Conservation (phyloP, 345 rosid genomes). For the Microthlaspi erraticum region DNA sequence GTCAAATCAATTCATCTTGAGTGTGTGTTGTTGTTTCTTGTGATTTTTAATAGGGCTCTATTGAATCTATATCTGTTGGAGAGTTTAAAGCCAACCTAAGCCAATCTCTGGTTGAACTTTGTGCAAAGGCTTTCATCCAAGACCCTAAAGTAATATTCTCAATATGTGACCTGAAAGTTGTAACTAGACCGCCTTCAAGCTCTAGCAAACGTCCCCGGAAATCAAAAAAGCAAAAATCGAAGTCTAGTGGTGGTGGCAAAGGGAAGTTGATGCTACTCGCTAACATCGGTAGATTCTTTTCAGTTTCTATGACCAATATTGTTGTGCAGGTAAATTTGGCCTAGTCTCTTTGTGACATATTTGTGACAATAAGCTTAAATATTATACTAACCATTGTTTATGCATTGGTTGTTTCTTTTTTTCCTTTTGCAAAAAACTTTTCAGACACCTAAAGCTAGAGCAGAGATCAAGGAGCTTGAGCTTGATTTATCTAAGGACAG, state of each 20-base stretch:
- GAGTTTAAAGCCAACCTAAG: conserved; percentile 84
- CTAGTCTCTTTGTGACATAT: background rate
- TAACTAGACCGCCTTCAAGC: conserved; percentile 67
- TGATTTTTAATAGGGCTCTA: conserved; percentile 72
- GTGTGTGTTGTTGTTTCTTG: no score
- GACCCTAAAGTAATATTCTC: conserved; percentile 90
- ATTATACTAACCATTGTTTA: background rate
- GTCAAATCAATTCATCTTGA: background rate
- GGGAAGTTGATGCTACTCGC: conserved; percentile 92
- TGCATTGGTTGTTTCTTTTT: background rate
- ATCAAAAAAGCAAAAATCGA: conserved; percentile 53
- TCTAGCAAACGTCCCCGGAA: conserved; percentile 63
- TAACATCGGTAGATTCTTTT: conserved; percentile 80
- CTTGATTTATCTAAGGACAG: conserved; percentile 81
- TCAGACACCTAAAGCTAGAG: conserved; percentile 73
- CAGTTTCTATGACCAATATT: conserved; percentile 80
- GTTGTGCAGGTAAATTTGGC: conserved; percentile 57
- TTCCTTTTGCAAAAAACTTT: conserved; percentile 34
- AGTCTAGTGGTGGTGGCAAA: conserved; percentile 52
- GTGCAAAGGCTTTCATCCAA: conserved; percentile 70
- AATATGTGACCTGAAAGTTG: conserved; percentile 80
- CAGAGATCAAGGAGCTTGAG: conserved; percentile 76
- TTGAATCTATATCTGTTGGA: conserved; percentile 82
- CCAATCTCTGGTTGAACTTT: conserved; percentile 87
- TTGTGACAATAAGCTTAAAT: background rate